Conservation (phyloP, 768 basidiomycete genomes). For the Suillus americanus region DNA sequence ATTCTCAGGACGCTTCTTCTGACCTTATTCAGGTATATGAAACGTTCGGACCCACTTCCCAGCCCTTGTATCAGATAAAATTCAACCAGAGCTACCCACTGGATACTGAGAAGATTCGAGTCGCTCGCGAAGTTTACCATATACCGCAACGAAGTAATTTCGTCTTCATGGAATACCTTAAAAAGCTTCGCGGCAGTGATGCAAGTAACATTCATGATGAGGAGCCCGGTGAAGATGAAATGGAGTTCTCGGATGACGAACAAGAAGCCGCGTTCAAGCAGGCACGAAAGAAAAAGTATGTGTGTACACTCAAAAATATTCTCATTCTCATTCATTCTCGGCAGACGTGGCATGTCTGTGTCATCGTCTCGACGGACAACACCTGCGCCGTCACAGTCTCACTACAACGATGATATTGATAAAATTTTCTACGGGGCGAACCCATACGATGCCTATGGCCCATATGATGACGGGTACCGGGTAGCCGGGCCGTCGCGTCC, state of each 20-base stretch:
- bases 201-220: slow-evolving; percentile 95
- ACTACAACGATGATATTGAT: slow-evolving; percentile 52
- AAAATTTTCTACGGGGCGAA: slow-evolving; percentile 47
- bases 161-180: slow-evolving; percentile 76
- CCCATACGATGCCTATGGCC: slow-evolving; percentile 65
- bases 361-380: slow-evolving; percentile 56
- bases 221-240: slow-evolving; percentile 85
- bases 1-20: slow-evolving; percentile 10
- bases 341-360: slow-evolving; percentile 54
- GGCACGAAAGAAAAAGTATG: slow-evolving; percentile 59
- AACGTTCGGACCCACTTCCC: slow-evolving; percentile 91
- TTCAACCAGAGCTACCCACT: slow-evolving; percentile 69
- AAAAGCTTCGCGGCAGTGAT: slow-evolving; percentile 80
- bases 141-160: slow-evolving; percentile 79
- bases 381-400: slow-evolving; percentile 51
- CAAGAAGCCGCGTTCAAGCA: slow-evolving; percentile 74
- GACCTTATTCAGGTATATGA: slow-evolving; percentile 70
- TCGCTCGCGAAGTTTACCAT: slow-evolving; percentile 75
- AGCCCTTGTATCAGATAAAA: slow-evolving; percentile 87
- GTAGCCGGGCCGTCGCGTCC: slow-evolving; percentile 58
- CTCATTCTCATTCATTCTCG: slow-evolving; percentile 4
- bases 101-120: slow-evolving; percentile 50
- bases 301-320: slow-evolving; percentile 9
- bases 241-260: slow-evolving; percentile 97
- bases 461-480: slow-evolving; percentile 65